Evolutionary conservation across 2,329 filamentous ascomycete genomes (phyloP), one percentile per base, ranked within the genome.

Genomic region (Cladophialophora chaetospira): DNA sequence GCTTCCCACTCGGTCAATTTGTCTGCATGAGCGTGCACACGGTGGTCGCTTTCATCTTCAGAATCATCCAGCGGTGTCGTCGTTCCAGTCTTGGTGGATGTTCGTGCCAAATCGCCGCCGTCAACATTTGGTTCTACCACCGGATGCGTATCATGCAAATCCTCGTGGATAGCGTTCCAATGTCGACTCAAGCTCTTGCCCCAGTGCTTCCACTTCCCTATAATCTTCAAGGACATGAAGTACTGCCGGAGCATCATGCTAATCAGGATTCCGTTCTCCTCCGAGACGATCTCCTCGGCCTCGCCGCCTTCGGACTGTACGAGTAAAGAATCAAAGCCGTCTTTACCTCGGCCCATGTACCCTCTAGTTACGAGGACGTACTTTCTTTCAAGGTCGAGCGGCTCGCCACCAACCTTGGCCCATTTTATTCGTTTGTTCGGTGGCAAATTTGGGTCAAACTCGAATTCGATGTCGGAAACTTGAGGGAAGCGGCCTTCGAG

Each of bases 331-430:
- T 81, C 82, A 72, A 88, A 96, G 1, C 91, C 91, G 64, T 96
- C 91, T 71, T 93, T 94, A 17, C 91, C 91, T 31, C 89, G 83
- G 3, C 82, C 87, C 91, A 96, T 96, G 69, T 96, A 97, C 0
- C 89, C 91, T 54, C 91, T 78, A 0, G 91, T 97, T 6, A 87
- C 88, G 2, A 96, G 77, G 0, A 81, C 80, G 67, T 96, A 96
- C 33, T 83, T 77, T 58, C 75, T 82, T 17, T 84, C 77, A 9
- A 81, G 73, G 19, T 91, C 82, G 3, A 91, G 77, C 0, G 85
- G 80, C 48, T 80, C 71, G 0, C 80, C 83, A 1, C 78, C 83
- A 21, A 96, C 80, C 8, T 77, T 80, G 8, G 84, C 82, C 44
- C 77, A 83, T 1, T 81, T 72, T 38, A 96, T 79, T 26, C 91